Conservation (phyloP, 495 filamentous ascomycete species). For the Geoglossum glabrum region DNA sequence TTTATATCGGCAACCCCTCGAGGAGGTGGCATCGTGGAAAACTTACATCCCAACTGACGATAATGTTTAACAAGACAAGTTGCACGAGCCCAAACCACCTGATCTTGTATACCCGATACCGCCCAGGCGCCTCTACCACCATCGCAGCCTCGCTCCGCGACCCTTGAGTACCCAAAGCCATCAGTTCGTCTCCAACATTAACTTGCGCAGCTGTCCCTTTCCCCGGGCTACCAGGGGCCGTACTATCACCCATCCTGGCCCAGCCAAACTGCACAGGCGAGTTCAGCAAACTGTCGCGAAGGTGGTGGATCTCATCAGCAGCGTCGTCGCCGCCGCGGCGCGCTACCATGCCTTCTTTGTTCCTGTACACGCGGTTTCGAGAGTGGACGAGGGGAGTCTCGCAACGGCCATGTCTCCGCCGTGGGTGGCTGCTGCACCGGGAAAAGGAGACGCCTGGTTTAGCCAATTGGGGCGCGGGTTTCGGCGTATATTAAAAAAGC, state of each 20-base stretch:
- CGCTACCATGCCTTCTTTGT: too few relatives aligned
- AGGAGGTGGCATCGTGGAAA: neutral
- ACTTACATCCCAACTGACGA: constrained; percentile 87
- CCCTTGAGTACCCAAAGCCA: neutral
- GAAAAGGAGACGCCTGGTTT: too few relatives aligned
- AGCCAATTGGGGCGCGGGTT: too few relatives aligned
- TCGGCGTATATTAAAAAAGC: too few relatives aligned
- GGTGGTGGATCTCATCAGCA: neutral
- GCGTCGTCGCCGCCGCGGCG: too few relatives aligned
- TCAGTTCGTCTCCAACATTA: neutral
- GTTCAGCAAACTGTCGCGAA: neutral
- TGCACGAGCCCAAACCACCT: constrained; percentile 76
- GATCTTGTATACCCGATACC: constrained; percentile 49
- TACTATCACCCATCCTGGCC: neutral
- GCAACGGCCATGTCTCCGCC: too few relatives aligned
- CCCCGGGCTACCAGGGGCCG: neutral
- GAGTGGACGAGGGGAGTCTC: too few relatives aligned
- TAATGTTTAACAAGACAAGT: constrained; percentile 72
- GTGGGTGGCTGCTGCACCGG: too few relatives aligned
- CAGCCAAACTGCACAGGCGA: neutral
- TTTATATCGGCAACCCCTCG: neutral
- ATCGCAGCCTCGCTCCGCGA: neutral
- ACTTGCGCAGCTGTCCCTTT: neutral
- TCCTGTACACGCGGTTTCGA: too few relatives aligned
- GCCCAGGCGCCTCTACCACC: neutral